A percentile compares a stretch with the other conserved stretches of the same genome.
Evolutionary conservation across 371 early-diverging fungal genomes (phyloP).

Genomic region (Dipsacomyces acuminosporus): DNA sequence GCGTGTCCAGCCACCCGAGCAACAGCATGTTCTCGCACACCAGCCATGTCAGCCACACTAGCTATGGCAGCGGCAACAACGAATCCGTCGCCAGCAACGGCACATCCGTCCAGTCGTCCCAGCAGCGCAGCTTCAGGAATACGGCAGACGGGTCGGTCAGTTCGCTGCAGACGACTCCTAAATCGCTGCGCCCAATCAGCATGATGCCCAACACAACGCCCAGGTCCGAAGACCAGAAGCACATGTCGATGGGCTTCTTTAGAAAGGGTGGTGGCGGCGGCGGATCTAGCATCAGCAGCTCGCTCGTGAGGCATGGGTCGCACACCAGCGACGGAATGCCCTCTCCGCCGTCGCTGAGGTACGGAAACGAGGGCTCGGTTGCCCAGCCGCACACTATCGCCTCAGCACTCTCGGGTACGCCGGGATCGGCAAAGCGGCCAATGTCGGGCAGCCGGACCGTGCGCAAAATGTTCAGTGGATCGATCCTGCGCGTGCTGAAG

Average conservation of each 20-base stretch:
- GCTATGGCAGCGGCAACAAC: background rate
- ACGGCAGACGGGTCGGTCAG: constrained; percentile 14
- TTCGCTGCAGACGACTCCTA: constrained; percentile 34
- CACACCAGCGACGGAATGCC: constrained; percentile 27
- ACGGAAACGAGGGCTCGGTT: background rate
- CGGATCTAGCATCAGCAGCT: constrained; percentile 3
- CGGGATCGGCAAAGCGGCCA: constrained; percentile 4
- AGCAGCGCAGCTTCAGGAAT: constrained; percentile 25
- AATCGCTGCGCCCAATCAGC: constrained; percentile 34
- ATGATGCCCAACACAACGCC: constrained; percentile 25
- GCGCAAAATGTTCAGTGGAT: constrained; percentile 44
- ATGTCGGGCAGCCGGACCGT: constrained; percentile 23
- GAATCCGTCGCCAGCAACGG: constrained; percentile 1
- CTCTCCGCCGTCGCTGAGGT: constrained; percentile 8
- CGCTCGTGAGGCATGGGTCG: constrained; percentile 31
- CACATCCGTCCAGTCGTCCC: constrained; percentile 2
- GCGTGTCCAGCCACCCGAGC: background rate
- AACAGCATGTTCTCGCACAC: background rate
- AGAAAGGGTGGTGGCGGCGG: constrained; percentile 22
- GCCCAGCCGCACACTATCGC: constrained; percentile 28
- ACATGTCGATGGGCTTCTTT: constrained; percentile 42
- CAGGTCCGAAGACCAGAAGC: constrained; percentile 15
- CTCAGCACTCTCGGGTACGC: constrained; percentile 11
- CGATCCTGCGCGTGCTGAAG: constrained; percentile 32
- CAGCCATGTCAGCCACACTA: constrained; percentile 3